These are phyloP conservation scores for Verticillium klebahnii DNA, from an alignment of 2,329 filamentous ascomycete species.

Conservation along the genomic window DNA sequence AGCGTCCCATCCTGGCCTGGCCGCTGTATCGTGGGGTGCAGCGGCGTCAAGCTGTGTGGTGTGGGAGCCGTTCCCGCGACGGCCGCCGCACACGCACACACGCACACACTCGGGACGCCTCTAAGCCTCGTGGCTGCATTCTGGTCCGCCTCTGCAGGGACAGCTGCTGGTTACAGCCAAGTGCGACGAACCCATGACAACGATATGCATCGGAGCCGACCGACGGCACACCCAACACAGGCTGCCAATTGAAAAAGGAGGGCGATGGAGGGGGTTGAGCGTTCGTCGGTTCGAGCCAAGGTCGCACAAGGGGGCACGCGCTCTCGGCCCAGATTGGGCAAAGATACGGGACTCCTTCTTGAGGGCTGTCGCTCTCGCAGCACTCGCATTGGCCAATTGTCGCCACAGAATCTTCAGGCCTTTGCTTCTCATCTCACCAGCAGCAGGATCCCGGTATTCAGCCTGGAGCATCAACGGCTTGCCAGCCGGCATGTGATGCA, in stretches of 20 bases:
- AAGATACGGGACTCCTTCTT: not conserved
- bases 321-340: conserved; percentile 1
- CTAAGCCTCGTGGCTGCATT: not conserved
- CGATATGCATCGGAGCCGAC: conserved; percentile 1
- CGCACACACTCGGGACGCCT: not conserved
- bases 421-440: not conserved
- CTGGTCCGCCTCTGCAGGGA: not conserved
- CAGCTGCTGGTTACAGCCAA: not conserved
- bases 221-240: not conserved
- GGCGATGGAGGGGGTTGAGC: not conserved
- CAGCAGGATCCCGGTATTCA: not conserved
- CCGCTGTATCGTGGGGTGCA: not conserved
- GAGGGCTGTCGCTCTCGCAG: not conserved
- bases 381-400: not conserved
- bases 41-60: not conserved
- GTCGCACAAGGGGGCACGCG: not conserved
- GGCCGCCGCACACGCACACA: not conserved
- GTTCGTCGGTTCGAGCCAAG: not conserved
- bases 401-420: not conserved
- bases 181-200: not conserved
- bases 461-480: not conserved
- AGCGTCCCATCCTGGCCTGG: not conserved
- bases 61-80: not conserved
- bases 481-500: not conserved
- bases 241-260: not conserved